Conservation (phyloP, 129 eudicot genomes). For the Rutidosis leptorrhynchoides region DNA sequence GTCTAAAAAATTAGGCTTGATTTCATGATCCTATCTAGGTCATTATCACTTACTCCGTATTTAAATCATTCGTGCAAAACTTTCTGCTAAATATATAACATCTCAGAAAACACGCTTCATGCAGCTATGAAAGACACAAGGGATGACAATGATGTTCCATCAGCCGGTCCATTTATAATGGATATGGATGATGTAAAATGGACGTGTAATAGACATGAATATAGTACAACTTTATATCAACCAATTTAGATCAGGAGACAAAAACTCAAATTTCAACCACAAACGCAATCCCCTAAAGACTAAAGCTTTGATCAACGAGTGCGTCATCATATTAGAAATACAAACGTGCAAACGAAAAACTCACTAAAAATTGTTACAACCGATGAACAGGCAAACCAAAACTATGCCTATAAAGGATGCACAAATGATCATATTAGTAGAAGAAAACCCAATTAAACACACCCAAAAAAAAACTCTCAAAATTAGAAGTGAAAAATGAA, state of each 20-base stretch:
- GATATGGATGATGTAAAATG: too few relatives aligned
- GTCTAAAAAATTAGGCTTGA: too few relatives aligned
- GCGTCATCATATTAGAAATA: slow-evolving; percentile 21
- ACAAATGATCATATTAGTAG: slow-evolving; percentile 49
- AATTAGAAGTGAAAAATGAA: slow-evolving; percentile 26
- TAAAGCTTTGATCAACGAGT: background rate
- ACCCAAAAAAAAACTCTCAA: slow-evolving; percentile 39
- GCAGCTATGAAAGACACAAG: too few relatives aligned
- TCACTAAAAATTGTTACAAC: slow-evolving; percentile 51
- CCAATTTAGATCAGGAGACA: background rate
- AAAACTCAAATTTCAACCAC: background rate
- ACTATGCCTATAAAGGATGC: slow-evolving; percentile 72
- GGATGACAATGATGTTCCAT: too few relatives aligned
- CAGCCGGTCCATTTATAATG: too few relatives aligned
- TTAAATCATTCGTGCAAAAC: too few relatives aligned
- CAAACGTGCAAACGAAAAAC: slow-evolving; percentile 22
- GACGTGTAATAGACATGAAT: background rate
- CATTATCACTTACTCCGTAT: too few relatives aligned
- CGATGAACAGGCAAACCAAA: slow-evolving; percentile 87
- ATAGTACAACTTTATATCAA: background rate
- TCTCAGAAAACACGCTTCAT: too few relatives aligned
- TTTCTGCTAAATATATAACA: background rate
- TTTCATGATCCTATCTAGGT: too few relatives aligned
- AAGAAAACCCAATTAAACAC: slow-evolving; percentile 38
- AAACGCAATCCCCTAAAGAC: background rate